Conservation (phyloP, 208 protist genomes). For the Acanthamoeba castellanii region DNA sequence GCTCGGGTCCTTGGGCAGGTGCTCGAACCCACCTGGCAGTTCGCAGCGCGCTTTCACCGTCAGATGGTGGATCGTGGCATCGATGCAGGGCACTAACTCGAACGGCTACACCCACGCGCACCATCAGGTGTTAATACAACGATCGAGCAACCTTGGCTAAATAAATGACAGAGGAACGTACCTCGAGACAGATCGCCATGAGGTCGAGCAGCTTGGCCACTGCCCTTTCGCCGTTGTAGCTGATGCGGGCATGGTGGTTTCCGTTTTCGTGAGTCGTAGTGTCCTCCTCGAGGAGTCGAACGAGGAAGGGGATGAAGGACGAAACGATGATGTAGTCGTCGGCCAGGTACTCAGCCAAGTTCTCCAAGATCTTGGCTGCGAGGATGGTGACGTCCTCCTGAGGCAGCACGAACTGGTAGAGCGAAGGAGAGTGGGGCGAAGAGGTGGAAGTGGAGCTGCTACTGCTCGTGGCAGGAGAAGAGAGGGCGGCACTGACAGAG, state of each 20-base stretch:
- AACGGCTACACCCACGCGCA: not conserved
- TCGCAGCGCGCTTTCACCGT: constrained; percentile 27
- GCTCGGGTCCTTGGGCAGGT: not conserved
- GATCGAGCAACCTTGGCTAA: not conserved
- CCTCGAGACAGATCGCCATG: constrained; percentile 15
- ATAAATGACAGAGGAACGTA: not conserved
- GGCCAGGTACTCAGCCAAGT: constrained; percentile 4
- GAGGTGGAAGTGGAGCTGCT: not conserved
- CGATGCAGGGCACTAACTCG: constrained; percentile 14
- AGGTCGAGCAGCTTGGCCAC: constrained; percentile 27
- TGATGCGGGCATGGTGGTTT: not conserved
- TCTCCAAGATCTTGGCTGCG: constrained; percentile 47
- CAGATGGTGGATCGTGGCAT: constrained; percentile 11
- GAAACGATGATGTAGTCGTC: not conserved
- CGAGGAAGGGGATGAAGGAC: constrained; percentile 35
- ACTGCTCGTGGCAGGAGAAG: not conserved
- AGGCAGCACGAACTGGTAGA: constrained; percentile 18
- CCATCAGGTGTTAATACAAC: not conserved
- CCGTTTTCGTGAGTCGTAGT: constrained; percentile 15
- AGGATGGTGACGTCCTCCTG: constrained; percentile 25
- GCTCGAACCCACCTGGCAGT: constrained; percentile 1
- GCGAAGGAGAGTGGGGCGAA: not conserved
- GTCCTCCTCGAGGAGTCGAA: constrained; percentile 10
- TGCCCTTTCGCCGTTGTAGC: constrained; percentile 8
- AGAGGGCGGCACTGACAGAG: not conserved